A percentile compares a stretch with the other conserved stretches of the same genome.
Conservation (phyloP, 106 monocot genomes). For the Hemerocallis citrina region DNA sequence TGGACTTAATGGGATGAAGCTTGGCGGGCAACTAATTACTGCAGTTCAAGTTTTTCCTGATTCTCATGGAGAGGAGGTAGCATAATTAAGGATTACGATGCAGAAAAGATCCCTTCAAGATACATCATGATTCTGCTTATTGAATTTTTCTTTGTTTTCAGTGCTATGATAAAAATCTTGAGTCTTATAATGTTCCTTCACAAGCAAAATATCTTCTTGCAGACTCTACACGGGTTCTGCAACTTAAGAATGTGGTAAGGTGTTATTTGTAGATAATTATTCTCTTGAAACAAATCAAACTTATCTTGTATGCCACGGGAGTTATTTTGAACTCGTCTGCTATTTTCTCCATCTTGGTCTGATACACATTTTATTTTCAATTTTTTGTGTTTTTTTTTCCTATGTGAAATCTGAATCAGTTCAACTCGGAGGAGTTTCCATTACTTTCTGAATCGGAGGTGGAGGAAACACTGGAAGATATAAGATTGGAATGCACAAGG, state of each 20-base stretch:
- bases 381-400: background rate
- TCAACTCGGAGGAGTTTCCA: conserved; percentile 45
- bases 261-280: background rate
- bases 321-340: background rate
- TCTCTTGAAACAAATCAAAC: background rate
- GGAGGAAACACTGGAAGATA: conserved; percentile 79
- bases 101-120: background rate
- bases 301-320: background rate
- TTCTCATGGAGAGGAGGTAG: conserved; percentile 33
- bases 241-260: conserved; percentile 84
- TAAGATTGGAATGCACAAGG: conserved; percentile 79
- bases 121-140: background rate
- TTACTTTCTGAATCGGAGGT: conserved; percentile 42
- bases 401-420: conserved; percentile 22
- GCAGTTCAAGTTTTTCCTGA: conserved; percentile 55
- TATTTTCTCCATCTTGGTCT: background rate
- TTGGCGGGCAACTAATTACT: conserved; percentile 56
- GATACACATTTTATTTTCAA: background rate
- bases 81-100: background rate
- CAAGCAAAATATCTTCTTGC: conserved; percentile 66
- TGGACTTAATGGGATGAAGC: conserved; percentile 87
- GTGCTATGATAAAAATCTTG: conserved; percentile 27
- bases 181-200: conserved; percentile 60
- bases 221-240: conserved; percentile 54
- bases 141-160: conserved; percentile 13